Evolutionary conservation across 306 rosid genomes (phyloP).

Genomic region (Acacia acuminata): DNA sequence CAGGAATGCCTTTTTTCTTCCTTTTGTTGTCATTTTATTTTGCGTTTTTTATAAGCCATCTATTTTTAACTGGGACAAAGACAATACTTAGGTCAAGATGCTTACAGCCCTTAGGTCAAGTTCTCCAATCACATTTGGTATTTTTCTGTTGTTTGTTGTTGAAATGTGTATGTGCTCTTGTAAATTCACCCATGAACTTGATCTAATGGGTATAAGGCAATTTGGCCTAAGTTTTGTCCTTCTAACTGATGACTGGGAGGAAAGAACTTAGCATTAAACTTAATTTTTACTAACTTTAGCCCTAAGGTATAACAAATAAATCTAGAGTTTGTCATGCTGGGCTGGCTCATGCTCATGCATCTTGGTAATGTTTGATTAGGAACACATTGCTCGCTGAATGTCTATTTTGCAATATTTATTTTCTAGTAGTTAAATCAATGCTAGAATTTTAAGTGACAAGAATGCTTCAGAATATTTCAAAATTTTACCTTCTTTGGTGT

Average conservation of each 20-base stretch:
- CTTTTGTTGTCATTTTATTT: not conserved
- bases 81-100: too few relatives aligned
- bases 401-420: not conserved
- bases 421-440: constrained; percentile 17
- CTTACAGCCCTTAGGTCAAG: too few relatives aligned
- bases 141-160: too few relatives aligned
- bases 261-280: not conserved
- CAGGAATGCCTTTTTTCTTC: not conserved
- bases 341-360: not conserved
- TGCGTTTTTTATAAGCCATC: not conserved
- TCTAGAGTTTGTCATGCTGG: not conserved
- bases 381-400: constrained; percentile 17
- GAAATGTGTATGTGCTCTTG: too few relatives aligned
- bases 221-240: too few relatives aligned
- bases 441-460: constrained; percentile 10
- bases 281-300: not conserved
- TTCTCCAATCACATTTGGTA: too few relatives aligned
- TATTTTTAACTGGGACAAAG: not conserved
- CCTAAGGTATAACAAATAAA: not conserved
- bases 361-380: not conserved
- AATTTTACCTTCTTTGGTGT: constrained; percentile 13
- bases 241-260: not conserved
- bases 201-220: too few relatives aligned
- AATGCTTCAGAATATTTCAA: constrained; percentile 6
- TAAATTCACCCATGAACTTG: too few relatives aligned